Conservation (phyloP, 1,139 yeast species). For the Hanseniaspora sp. region DNA sequence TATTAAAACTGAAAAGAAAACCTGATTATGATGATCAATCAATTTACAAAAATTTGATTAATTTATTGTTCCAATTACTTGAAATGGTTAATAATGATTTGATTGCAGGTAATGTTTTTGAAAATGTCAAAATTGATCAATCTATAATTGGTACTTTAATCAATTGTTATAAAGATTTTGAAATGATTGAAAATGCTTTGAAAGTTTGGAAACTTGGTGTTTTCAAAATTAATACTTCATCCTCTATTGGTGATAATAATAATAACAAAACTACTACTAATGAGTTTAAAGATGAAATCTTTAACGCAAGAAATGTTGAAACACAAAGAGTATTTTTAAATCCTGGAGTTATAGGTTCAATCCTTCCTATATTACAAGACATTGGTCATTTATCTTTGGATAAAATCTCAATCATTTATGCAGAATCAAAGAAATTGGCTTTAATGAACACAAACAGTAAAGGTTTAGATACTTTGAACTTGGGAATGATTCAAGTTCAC, state of each 20-base stretch:
- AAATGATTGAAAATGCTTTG: constrained; percentile 42
- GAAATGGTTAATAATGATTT: constrained; percentile 43
- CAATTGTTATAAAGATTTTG: constrained; percentile 47
- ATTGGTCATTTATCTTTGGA: constrained; percentile 48
- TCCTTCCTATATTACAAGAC: constrained; percentile 57
- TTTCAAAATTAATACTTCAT: constrained; percentile 18
- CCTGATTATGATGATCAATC: constrained; percentile 46
- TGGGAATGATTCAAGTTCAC: constrained; percentile 54
- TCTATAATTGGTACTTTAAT: constrained; percentile 48
- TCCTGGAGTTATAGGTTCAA: constrained; percentile 57
- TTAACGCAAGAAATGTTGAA: neutral
- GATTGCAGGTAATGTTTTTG: constrained; percentile 29
- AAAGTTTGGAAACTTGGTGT: constrained; percentile 39
- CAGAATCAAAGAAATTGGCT: constrained; percentile 33
- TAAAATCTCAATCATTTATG: constrained; percentile 42
- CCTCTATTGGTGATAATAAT: neutral
- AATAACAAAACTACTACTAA: constrained; percentile 21
- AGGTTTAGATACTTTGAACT: constrained; percentile 39
- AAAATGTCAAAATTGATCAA: constrained; percentile 31
- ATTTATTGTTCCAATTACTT: constrained; percentile 37
- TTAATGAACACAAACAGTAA: constrained; percentile 22
- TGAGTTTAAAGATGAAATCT: constrained; percentile 15
- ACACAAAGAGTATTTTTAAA: constrained; percentile 22
- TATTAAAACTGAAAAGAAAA: constrained; percentile 40
- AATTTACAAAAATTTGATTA: constrained; percentile 40